Evolutionary conservation across 176 grass and related monocot species (phyloP), one percentile per base, ranked within the genome.

Genomic region (Carex kokanica): DNA sequence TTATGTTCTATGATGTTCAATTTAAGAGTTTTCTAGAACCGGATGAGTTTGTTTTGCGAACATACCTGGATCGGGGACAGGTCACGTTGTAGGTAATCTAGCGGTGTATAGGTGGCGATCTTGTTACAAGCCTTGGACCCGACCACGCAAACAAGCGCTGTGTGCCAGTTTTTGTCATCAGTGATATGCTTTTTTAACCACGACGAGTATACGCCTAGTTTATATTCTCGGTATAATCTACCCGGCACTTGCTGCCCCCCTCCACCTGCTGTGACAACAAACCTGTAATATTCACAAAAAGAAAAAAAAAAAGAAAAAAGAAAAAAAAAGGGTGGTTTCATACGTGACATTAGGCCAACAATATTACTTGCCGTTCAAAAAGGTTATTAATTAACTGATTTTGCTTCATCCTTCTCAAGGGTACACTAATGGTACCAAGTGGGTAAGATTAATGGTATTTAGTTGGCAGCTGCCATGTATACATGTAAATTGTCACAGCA

Each of bases 11-110:
- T 31, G 51, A 55, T 32, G 4, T 56, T 55, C 73, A 78, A 78
- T 31, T 78, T 53, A 24, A 77, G 47, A 54, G 45, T 29, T 31
- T 21, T 31, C 6, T 55, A 18, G n/a, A 40, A 82, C 43, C 14
- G 3, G 36, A 29, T 4, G 13, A 82, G 40, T 25, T 82, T 65
- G 40, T 63, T 81, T 81, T 23, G 27, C 3, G 0, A 66, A 82
- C 67, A 45, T 60, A 97, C 95, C 95, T 98, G 95, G 65, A 94
- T 88, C 31, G 95, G 95, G 0, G 90, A 88, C 87, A 98, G 92
- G 64, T 94, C 92, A 20, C 85, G 85, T 45, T 91, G 92, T 55
- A 98, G 87, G 68, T 98, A 98, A 57, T 98, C 95, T 83, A 94
- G 79, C 38, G 95, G 95, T 17, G 92, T 91, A 87, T 93, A 98